Base-by-base conservation (phyloP, 2,329 filamentous ascomycete genomes). In the Microdochium paspali region DNA sequence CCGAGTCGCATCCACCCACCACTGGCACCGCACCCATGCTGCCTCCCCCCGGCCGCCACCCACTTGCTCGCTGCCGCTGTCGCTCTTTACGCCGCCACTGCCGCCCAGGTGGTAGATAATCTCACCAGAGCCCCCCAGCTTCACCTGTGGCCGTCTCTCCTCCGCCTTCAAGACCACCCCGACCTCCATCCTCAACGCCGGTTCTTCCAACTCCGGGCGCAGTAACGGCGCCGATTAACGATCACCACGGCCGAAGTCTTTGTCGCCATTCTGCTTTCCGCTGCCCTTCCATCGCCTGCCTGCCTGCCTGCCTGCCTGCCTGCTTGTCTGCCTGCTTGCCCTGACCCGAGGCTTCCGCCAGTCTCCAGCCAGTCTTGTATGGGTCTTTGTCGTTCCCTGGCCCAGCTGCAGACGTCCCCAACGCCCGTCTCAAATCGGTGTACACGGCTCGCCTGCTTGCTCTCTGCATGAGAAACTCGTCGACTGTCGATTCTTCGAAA, bases 21-120 rank as follows among this genome's bases (percentile, higher is more conserved):
- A 20, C 35, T 35, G 31, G 15, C 35, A n/a, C 10, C 35, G n/a
- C 35, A 40, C 18, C 35, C 35, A 40, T 40, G n/a, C 13, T 40
- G n/a, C 35, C 18, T 20, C 35, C 35, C 35, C 31, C 31, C 31
- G 31, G 31, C 31, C 15, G 35, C 35, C 35, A 20, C 35, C 35
- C 35, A 40, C 35, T 40, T 21, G 35, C 35, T 40, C 35, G 35
- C 35, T 40, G 35, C 35, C 35, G 35, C 18, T 40, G 35, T 40
- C 35, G 35, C 35, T 40, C n/a, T 40, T 20, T 15, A 12, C 18
- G 18, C 35, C 35, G 35, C 35, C 35, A 40, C 35, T 40, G 35
- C 35, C n/a, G n/a, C n/a, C n/a, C n/a, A n/a, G n/a, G n/a, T 40
- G 35, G 35, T 40, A 40, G 35, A 40, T 40, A 40, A 40, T 40